Base-by-base conservation (phyloP, 768 basidiomycete species). In the Cystobasidium ongulense region DNA sequence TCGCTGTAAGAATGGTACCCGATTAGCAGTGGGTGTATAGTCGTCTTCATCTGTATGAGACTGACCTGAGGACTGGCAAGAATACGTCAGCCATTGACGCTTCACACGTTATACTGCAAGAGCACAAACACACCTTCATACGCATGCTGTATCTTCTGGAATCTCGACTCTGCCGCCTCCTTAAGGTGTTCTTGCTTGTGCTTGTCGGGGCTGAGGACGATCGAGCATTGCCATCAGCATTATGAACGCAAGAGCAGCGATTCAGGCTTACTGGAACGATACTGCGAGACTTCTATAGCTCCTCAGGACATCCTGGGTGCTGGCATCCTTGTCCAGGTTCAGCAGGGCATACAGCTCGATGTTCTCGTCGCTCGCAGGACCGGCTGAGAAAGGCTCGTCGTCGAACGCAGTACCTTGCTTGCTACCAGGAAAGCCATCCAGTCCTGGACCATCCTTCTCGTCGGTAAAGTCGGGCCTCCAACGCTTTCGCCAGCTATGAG, bases 1-100 rank as follows among this genome's bases (percentile, higher is more conserved):
- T 92, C 89, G 41, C 87, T 50, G 46, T 18, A 50, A 17, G 46
- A 50, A 11, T 11, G 21, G 88, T 33, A 92, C 46, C 39, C 7
- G 46, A 50, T 50, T 50, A 50, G 46, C 46, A 50, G 46, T 21
- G n/a, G n/a, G n/a, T n/a, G 46, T 8, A 50, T 21, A 50, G 46
- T 21, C 21, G 46, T 50, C 46, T 50, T 50, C 46, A 21, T n/a
- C n/a, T 50, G 4, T 50, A 50, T n/a, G 7, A 50, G 46, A 50
- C 46, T 50, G n/a, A 50, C 46, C 46, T 50, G 21, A 50, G 46
- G 46, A 50, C 46, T 50, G 31, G 35, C 33, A 33, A 39, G 62
- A 38, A 63, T 36, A 11, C 8, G 21, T 23, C 11, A 63, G 62
- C n/a, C 33, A 63, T 11, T n/a, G 62, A 31, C 31, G 54, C 10